A percentile compares a stretch with the other conserved stretches of the same genome.
Conservation (phyloP, 2,329 filamentous ascomycete species). For the Aspergillus novofumigatus region DNA sequence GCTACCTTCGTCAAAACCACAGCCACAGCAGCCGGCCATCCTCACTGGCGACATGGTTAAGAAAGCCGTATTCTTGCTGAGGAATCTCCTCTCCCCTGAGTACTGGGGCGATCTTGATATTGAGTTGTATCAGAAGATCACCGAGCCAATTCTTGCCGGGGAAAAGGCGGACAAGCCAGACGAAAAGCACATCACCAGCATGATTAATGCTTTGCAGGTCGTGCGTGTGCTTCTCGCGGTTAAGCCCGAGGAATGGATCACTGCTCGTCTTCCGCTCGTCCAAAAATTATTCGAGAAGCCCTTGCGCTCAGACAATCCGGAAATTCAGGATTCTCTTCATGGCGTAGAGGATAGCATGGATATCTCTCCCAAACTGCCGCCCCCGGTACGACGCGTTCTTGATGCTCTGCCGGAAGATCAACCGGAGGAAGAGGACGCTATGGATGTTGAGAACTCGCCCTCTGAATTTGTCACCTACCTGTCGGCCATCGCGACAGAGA, state of each 20-base stretch:
- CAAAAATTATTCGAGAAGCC: slow-evolving; percentile 89
- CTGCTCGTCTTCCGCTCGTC: slow-evolving; percentile 69
- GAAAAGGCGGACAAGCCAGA: slow-evolving; percentile 82
- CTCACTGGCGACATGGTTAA: slow-evolving; percentile 74
- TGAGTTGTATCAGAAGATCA: slow-evolving; percentile 85
- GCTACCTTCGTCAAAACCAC: slow-evolving; percentile 42
- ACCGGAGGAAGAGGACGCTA: slow-evolving; percentile 77
- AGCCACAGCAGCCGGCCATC: slow-evolving; percentile 34
- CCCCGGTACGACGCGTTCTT: slow-evolving; percentile 76
- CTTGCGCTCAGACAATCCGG: slow-evolving; percentile 79
- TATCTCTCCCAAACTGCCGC: slow-evolving; percentile 65
- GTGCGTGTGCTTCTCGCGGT: slow-evolving; percentile 83
- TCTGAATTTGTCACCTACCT: slow-evolving; percentile 85
- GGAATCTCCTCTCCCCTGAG: slow-evolving; percentile 77
- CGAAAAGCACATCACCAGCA: slow-evolving; percentile 77
- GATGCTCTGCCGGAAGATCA: slow-evolving; percentile 80
- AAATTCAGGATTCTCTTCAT: slow-evolving; percentile 91
- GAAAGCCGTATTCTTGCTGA: slow-evolving; percentile 75
- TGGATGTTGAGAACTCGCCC: slow-evolving; percentile 69
- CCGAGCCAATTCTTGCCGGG: slow-evolving; percentile 75
- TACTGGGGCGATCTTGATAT: slow-evolving; percentile 92
- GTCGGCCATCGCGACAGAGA: slow-evolving; percentile 81
- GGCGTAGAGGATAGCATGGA: slow-evolving; percentile 65
- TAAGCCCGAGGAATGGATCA: slow-evolving; percentile 86
- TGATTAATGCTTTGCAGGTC: slow-evolving; percentile 91